Evolutionary conservation across 257 asterid genomes (phyloP), one percentile per base, ranked within the genome.

Genomic region (Solanum virginianum): DNA sequence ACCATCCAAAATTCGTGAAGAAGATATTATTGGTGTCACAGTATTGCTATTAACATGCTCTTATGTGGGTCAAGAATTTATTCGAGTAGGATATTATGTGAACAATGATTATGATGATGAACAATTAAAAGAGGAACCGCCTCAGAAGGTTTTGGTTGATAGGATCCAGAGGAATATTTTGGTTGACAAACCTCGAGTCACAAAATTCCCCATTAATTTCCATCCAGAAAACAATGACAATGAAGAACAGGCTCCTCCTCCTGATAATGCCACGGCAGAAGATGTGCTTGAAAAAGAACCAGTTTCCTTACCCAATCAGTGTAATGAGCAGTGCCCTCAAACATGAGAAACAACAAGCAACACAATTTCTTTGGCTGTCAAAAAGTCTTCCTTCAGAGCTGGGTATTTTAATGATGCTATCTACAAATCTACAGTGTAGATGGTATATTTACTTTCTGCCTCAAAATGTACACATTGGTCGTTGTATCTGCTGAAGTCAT

Each of bases 1-100:
- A 82, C 91, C 97, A 2, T 82, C 90, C 41, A 93, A 89, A 86
- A 92, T 93, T 17, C 90, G 92, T 0, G 97, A 92, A 26, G 95
- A 91, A 79, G 96, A 94, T 83, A 92, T 94, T 1, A 91, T 94
- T 53, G 98, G 98, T 53, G 98, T 94, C 66, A 94, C 98, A 5
- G 93, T 94, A 81, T 90, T 91, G 36, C 91, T 92, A 66, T 86
- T 94, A 82, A 92, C 95, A 45, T 93, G 95, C 90, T 93, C 95
- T 7, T 93, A 92, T 39, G 85, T 85, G 83, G 94, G 97, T 11
- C 95, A 92, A 87, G 97, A 93, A 85, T 88, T 88, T 86, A 71
- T 88, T 80, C 88, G 88, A 69, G 88, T 88, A 16, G 90, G 90
- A 74, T 85, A 88, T 39, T 88, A 88, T 60, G 90, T 88, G 57